These are phyloP conservation scores for Lactarius deliciosus DNA, from an alignment of 768 basidiomycete species.

Conservation along the genomic window DNA sequence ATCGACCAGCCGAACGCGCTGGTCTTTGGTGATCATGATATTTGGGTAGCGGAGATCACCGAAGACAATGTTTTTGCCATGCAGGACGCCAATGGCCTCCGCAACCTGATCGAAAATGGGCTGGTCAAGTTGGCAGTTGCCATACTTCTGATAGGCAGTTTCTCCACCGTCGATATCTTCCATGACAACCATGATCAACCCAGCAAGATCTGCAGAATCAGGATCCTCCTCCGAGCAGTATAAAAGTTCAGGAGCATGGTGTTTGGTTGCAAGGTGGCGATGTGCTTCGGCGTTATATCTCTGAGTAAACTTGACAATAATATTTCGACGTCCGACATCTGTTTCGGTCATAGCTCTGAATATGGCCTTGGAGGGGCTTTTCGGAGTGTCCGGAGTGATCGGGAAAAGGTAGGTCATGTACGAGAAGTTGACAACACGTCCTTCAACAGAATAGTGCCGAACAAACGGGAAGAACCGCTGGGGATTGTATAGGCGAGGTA, in stretches of 20 bases:
- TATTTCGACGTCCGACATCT: fast-evolving
- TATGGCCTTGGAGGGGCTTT: background rate
- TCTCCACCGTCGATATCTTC: background rate
- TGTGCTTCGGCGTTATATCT: background rate
- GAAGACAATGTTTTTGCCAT: too few species aligned
- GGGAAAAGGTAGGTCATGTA: background rate
- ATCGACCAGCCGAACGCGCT: background rate
- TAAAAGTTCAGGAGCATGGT: background rate
- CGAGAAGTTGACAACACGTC: background rate
- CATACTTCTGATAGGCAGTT: background rate
- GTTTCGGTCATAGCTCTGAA: background rate
- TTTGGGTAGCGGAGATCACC: too few species aligned
- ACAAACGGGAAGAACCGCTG: background rate
- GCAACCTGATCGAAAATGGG: too few species aligned
- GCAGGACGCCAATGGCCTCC: too few species aligned
- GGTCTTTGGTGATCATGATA: background rate
- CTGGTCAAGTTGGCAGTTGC: too few species aligned
- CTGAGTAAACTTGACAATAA: background rate
- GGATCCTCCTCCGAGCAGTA: background rate
- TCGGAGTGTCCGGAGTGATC: too few species aligned
- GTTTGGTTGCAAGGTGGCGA: background rate
- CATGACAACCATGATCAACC: background rate
- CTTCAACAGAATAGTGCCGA: background rate
- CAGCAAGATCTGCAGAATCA: background rate
- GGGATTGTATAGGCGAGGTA: background rate